Base-by-base conservation (phyloP, 2,329 filamentous ascomycete species). In the Fusarium sp. region DNA sequence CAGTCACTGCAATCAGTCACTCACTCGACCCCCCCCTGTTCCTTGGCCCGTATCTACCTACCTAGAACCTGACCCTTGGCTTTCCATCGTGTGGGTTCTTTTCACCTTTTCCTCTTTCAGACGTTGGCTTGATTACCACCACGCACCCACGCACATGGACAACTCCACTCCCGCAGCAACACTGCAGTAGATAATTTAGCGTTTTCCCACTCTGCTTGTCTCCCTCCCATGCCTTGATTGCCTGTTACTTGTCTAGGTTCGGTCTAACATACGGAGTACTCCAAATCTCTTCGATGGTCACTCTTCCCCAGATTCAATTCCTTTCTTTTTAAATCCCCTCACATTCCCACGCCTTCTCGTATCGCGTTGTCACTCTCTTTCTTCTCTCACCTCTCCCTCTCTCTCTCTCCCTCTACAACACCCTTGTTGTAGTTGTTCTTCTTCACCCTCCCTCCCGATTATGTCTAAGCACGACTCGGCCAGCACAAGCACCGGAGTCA, bases 401-500 rank as follows among this genome's bases (percentile, higher is more conserved):
- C 46, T 37, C 39, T 45, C 31, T 21, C 45, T 10, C 41, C 27
- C 41, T 45, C 46, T 56, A 25, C 55, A 64, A 33, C 29, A 62
- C 12, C 21, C 21, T 44, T 31, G 44, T 38, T 63, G 45, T 46
- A 56, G 38, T 45, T 21, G 29, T 8, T n/a, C 33, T 31, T 29
- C 41, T 46, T 48, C 38, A 31, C 31, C 46, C 57, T 44, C 33
- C 42, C 57, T 44, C 45, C 33, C n/a, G 23, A 37, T 52, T 37
- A 65, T 73, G 54, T 67, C 69, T 59, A 75, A 79, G 63, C 66
- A 63, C 63, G 70, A 77, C 67, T 73, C 76, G 45, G 62, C 60
- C 63, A 68, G 63, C 65, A 68, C 63, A 38, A 71, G 62, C 51
- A 66, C 59, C 11, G 70, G 69, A 45, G 70, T 44, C 44, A 73